phyloP scores from a whole-genome alignment of 768 basidiomycete genomes.

The Gloeophyllum trabeum region DNA sequence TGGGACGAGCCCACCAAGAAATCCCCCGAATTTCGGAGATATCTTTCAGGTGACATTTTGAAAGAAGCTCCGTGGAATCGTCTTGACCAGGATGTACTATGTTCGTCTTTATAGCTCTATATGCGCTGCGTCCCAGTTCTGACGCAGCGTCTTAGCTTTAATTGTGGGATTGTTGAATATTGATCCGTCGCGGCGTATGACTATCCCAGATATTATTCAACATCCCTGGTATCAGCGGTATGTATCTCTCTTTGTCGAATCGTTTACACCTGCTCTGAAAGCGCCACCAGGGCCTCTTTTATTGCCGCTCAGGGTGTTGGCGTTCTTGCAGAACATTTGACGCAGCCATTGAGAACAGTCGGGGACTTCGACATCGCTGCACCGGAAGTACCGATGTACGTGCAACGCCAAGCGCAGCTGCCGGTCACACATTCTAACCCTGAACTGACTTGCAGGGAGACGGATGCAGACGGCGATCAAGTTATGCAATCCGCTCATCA shows the following conservation, averaged over 20 bases:
- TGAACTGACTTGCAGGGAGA: conserved; percentile 13
- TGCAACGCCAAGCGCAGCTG: no score
- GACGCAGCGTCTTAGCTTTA: conserved; percentile 37
- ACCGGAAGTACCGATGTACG: conserved; percentile 35
- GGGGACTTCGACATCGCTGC: conserved; percentile 72
- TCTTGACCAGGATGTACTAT: conserved; percentile 43
- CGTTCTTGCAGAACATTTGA: conserved; percentile 60
- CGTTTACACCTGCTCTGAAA: not conserved
- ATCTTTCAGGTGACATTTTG: conserved; percentile 64
- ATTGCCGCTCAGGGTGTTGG: conserved; percentile 37
- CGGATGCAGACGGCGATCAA: conserved; percentile 46
- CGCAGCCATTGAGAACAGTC: conserved; percentile 47
- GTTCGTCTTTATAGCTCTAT: conserved; percentile 31
- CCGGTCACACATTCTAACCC: not conserved
- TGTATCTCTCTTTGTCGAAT: conserved; percentile 8
- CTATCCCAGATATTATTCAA: conserved; percentile 37
- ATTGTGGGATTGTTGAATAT: conserved; percentile 67
- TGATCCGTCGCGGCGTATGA: conserved; percentile 57
- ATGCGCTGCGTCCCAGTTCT: not conserved
- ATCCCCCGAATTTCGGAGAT: conserved; percentile 76
- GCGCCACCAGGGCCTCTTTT: conserved; percentile 50
- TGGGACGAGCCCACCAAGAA: conserved; percentile 87
- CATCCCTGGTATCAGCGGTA: conserved; percentile 76
- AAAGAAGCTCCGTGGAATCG: conserved; percentile 71
- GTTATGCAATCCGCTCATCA: conserved; percentile 46